Evolutionary conservation across 345 rosid genomes (phyloP), one percentile per base, ranked within the genome.

Genomic region (Diplotaxis tenuifolia): DNA sequence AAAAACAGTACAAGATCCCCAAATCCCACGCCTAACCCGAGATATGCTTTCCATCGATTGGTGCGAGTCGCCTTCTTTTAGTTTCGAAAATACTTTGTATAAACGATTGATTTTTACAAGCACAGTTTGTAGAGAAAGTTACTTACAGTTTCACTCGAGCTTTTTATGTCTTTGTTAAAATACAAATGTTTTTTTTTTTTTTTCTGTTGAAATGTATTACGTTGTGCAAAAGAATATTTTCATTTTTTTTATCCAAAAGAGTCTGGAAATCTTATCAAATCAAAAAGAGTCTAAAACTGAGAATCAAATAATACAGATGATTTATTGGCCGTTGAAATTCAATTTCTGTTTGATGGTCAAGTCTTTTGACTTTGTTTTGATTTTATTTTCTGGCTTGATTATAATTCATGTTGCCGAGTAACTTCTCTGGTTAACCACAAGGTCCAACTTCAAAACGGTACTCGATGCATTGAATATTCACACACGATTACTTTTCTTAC

Each of bases 1-100:
- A 92, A 83, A 95, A 90, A 71, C 96, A 95, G 82, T 92, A 87
- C 86, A 91, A 85, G 78, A 86, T 95, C 73, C 99, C 99, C 45
- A 92, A 82, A 62, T 89, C 97, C 72, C 78, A 72, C 61, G 45
- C 62, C 54, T 76, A 70, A 53, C 20, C 42, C 4, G 58, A n/a
- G n/a, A 12, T 53, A 10, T 53, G 58, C 58, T 53, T 8, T 45
- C 58, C 58, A 9, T 12, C 3, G 4, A 11, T 22, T 22, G 59
- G 59, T 53, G 57, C 27, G 27, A 20, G 27, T 53, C 6, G 2
- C 58, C 15, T 54, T 22, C 55, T 54, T 54, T 54, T 5, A 22
- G 40, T 73, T 45, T 50, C 5, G 9, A 31, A 54, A 66, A 36
- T 60, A 42, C 15, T 75, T 34, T 67, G 62, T 74, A 67, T 59